These are phyloP conservation scores for Paraphaeosphaeria sporulosa DNA, from an alignment of 2,329 filamentous ascomycete species.

Conservation along the genomic window DNA sequence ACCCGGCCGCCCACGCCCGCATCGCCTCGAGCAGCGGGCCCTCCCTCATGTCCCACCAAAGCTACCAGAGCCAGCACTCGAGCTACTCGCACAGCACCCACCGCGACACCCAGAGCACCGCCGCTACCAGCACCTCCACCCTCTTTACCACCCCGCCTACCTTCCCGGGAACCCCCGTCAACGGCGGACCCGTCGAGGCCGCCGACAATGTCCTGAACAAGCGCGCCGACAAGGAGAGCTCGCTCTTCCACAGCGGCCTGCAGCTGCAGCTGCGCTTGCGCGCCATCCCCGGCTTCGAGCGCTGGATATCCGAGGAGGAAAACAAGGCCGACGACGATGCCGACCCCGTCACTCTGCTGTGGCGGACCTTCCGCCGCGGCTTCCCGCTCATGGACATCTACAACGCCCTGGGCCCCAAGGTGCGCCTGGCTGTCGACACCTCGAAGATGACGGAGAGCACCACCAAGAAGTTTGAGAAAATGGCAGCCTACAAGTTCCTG, in stretches of 20 bases:
- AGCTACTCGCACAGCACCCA: conserved; percentile 55
- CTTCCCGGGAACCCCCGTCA: conserved; percentile 47
- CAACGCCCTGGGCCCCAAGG: conserved; percentile 79
- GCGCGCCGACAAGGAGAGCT: conserved; percentile 88
- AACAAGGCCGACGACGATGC: conserved; percentile 72
- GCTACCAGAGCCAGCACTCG: conserved; percentile 57
- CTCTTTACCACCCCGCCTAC: conserved; percentile 51
- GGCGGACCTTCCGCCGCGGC: conserved; percentile 84
- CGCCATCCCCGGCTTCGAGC: conserved; percentile 83
- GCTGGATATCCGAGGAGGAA: conserved; percentile 75
- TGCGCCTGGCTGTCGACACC: conserved; percentile 73
- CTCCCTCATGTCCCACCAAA: conserved; percentile 54
- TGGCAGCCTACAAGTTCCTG: conserved; percentile 90
- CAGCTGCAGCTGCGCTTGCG: conserved; percentile 81
- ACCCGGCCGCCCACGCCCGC: conserved; percentile 37
- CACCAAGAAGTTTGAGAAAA: conserved; percentile 77
- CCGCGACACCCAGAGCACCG: conserved; percentile 58
- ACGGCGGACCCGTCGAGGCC: conserved; percentile 72
- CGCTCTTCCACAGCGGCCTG: conserved; percentile 94
- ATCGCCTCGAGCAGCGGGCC: conserved; percentile 46
- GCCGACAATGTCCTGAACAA: conserved; percentile 97
- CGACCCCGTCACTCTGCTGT: conserved; percentile 89
- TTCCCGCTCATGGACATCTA: conserved; percentile 87
- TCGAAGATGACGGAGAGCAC: conserved; percentile 64
- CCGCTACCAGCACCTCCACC: conserved; percentile 54